Base-by-base conservation (phyloP, 305 asterid species). In the Nicotiana rustica region DNA sequence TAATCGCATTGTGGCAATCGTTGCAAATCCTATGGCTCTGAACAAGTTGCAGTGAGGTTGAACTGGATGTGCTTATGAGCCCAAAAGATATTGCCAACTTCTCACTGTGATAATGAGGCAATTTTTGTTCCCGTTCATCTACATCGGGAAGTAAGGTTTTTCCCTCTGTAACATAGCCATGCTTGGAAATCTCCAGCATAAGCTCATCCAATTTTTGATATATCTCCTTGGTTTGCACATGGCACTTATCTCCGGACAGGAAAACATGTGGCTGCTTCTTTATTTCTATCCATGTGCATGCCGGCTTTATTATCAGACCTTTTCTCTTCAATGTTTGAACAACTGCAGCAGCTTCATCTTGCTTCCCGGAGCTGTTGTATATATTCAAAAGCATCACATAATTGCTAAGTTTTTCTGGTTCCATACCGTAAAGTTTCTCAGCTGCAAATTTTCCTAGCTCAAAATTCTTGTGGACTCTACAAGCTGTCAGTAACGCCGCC, bases 401-500 rank as follows among this genome's bases (percentile, higher is more conserved):
- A 86, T 88, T 94, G 61, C 92, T 89, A 18, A 94, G 91, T 78
- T 94, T 94, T 88, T 91, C 97, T 7, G 98, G 98, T 76, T 79
- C 95, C 98, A 94, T 89, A 15, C 91, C 91, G 13, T 92, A 93
- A 38, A 94, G 91, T 84, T 88, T 86, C 92, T 93, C 98, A 19
- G 97, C 96, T 44, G 97, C 97, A 83, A 90, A 89, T 87, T 91
- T 94, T 14, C 97, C 98, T n/a, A 91, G 97, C 38, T 82, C 92
- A 21, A 88, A 83, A 84, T 94, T 93, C 83, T 90, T 87, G 86
- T 92, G 95, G 81, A 85, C 84, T 87, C 98, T 86, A 81, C 98
- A 90, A 33, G 98, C 97, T 25, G 98, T 94, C 69, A 94, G 92
- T 89, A 94, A 86, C 78, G 98, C 97, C 49, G 97, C 97, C 97